These are phyloP conservation scores for Pseudonitzschia multistriata DNA, from an alignment of 108 stramenopile species.

Conservation along the genomic window DNA sequence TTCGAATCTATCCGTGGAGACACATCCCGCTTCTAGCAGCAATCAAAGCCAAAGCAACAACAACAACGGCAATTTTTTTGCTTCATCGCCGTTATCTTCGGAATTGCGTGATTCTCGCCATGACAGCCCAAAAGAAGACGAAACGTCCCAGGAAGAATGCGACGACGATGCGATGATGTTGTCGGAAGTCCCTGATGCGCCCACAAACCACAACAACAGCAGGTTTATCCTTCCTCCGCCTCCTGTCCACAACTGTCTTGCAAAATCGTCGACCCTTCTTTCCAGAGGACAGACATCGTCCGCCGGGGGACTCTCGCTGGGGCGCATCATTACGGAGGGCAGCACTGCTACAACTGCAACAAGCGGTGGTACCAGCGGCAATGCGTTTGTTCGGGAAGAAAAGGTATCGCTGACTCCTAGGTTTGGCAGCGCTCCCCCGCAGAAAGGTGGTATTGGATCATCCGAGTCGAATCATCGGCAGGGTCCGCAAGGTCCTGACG, in stretches of 20 bases:
- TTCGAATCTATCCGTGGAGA: neutral
- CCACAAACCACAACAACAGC: neutral
- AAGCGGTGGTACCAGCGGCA: neutral
- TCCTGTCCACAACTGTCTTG: neutral
- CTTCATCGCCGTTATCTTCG: neutral
- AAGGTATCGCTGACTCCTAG: neutral
- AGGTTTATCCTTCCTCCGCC: neutral
- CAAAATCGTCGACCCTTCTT: neutral
- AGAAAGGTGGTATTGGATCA: neutral
- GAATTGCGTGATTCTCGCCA: conserved; percentile 5
- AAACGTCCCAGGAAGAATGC: neutral
- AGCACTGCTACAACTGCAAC: neutral
- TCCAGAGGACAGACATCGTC: neutral
- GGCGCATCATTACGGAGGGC: neutral
- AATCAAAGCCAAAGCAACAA: neutral
- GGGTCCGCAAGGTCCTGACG: neutral
- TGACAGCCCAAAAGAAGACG: neutral
- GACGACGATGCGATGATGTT: conserved; percentile 8
- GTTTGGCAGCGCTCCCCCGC: neutral
- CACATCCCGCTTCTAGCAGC: neutral
- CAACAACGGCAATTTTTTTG: neutral
- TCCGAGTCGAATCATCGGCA: neutral
- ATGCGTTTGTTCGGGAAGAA: neutral
- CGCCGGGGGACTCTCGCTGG: too few relatives aligned
- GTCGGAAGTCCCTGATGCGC: neutral